Base-by-base conservation (phyloP, 331 rosid genomes). In the Cydonia oblonga region DNA sequence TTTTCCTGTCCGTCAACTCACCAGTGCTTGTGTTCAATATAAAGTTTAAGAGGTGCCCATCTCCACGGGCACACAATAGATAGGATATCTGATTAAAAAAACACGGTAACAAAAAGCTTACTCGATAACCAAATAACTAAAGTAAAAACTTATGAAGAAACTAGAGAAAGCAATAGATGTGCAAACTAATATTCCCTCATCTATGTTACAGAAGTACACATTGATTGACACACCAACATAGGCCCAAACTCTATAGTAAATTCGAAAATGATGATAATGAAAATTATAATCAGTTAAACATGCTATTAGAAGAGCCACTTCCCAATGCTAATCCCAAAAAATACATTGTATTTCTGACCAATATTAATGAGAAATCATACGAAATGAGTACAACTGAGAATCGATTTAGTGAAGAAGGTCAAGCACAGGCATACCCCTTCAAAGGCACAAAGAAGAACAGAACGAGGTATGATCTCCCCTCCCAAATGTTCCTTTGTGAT, bases 381-480 rank as follows among this genome's bases (percentile, higher is more conserved):
- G 26, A 10, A 22, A n/a, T 33, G 23, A 66, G 4, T 24, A 40
- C 13, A 28, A 15, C 7, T 8, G 10, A 71, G 19, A 78, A 51
- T 63, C 69, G n/a, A 28, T 42, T 29, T 30, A 25, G 29, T 28
- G 56, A 71, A 46, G 28, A 33, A 73, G 68, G 73, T 76, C 60
- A 78, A 78, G 68, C 20, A 28, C 30, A 62, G 52, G 66, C 90
- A 46, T 86, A 90, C 98, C 96, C 96, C 98, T 88, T 92, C 98
- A 81, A 92, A 90, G 72, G 88, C 73, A 79, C 98, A 92, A n/a
- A 92, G 98, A 77, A 92, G 98, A 84, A 90, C 96, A 73, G 96
- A 92, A 53, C 96, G 90, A 35, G 98, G 98, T 83, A 90, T 92
- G 61, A 92, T 92, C 80, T 92, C 98, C 80, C 98, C 98, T 59